Evolutionary conservation across 2,329 filamentous ascomycete species (phyloP).

Genomic region (Falciphora oryzae): DNA sequence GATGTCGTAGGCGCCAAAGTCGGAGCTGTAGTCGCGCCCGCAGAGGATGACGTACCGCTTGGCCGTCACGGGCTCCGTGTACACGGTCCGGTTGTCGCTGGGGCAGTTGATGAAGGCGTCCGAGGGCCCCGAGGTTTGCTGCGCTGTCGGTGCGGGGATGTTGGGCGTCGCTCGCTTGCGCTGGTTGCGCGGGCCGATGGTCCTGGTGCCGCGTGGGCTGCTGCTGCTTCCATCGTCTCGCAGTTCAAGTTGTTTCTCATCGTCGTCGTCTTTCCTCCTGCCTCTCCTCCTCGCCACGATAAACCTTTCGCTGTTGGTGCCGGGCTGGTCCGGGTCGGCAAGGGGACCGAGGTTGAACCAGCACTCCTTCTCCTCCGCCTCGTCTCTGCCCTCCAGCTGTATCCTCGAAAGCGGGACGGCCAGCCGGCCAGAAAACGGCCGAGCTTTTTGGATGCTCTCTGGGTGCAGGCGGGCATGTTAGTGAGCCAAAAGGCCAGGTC

Average conservation of each 20-base stretch:
- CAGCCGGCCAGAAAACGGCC: background rate
- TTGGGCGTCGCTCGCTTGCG: background rate
- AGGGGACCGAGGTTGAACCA: background rate
- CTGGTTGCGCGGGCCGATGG: background rate
- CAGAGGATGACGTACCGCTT: slow-evolving; percentile 27
- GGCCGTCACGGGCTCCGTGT: slow-evolving; percentile 15
- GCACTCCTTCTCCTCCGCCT: background rate
- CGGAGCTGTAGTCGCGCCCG: slow-evolving; percentile 28
- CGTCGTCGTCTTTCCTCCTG: background rate
- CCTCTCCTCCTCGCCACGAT: background rate
- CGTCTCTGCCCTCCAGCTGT: background rate
- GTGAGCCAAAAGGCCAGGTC: background rate
- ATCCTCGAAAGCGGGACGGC: background rate
- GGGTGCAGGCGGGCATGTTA: background rate
- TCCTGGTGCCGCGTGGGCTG: background rate
- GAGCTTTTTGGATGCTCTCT: background rate
- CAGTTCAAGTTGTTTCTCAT: background rate
- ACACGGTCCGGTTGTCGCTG: slow-evolving; percentile 28
- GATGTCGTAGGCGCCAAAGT: slow-evolving; percentile 25
- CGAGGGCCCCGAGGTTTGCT: background rate
- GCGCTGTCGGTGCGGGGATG: slow-evolving; percentile 7
- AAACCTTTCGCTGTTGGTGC: background rate
- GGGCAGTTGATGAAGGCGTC: slow-evolving; percentile 23
- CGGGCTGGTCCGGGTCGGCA: background rate
- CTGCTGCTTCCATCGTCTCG: background rate